A percentile compares a stretch with the other conserved stretches of the same genome.
These are phyloP conservation scores for Podospora appendiculata DNA, from an alignment of 495 filamentous ascomycete genomes.

Conservation along the genomic window DNA sequence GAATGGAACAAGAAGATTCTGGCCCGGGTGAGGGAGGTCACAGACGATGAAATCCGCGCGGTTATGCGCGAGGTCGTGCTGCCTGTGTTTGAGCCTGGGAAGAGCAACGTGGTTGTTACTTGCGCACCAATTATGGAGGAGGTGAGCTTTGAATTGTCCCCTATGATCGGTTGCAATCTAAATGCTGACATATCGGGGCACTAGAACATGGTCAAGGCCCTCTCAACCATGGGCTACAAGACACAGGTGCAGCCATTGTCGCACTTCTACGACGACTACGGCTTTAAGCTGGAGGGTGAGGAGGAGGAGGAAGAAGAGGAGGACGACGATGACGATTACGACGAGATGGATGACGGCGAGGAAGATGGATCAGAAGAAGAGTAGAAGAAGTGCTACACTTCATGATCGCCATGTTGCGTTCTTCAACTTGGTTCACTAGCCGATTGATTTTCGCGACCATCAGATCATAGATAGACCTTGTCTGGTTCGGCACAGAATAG, in stretches of 20 bases:
- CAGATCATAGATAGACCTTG: too few relatives aligned
- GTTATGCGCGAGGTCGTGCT: constrained; percentile 69
- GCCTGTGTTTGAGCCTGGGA: constrained; percentile 68
- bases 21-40: constrained; percentile 65
- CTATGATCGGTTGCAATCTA: constrained; percentile 5
- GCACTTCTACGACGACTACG: constrained; percentile 88
- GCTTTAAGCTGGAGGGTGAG: constrained; percentile 61
- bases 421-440: too few relatives aligned
- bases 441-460: too few relatives aligned
- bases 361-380: constrained; percentile 11
- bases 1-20: constrained; percentile 74
- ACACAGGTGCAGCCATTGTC: constrained; percentile 66
- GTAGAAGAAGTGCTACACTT: background rate
- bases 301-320: constrained; percentile 60
- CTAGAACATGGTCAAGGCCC: constrained; percentile 62
- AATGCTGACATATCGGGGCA: constrained; percentile 5
- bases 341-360: constrained; percentile 32
- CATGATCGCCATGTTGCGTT: too few relatives aligned
- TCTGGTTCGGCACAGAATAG: too few relatives aligned
- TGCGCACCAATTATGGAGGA: constrained; percentile 79
- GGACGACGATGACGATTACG: constrained; percentile 52
- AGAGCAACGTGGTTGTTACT: constrained; percentile 78
- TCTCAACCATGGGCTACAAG: constrained; percentile 68
- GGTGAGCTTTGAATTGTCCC: constrained; percentile 41
- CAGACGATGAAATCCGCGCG: constrained; percentile 65